Conservation (phyloP, 2,329 filamentous ascomycete genomes). For the Penicillium capsulatum region DNA sequence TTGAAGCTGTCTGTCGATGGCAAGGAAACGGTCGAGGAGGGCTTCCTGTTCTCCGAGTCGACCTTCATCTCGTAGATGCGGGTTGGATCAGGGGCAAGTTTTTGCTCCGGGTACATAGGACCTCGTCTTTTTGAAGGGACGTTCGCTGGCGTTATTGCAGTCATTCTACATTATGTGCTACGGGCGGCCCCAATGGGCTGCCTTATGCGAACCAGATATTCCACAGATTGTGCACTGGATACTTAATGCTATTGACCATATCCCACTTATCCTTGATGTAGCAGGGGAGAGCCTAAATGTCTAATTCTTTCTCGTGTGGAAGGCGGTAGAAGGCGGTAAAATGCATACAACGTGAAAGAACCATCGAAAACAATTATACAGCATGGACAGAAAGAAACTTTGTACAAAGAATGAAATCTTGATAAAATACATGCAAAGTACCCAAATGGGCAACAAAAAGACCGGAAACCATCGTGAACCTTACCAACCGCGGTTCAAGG, state of each 20-base stretch:
- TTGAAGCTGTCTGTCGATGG: slow-evolving; percentile 84
- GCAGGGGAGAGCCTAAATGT: too few relatives aligned
- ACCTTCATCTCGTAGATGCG: slow-evolving; percentile 73
- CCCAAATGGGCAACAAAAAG: slow-evolving; percentile 4
- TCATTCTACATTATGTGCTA: slow-evolving; percentile 29
- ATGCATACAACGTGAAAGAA: too few relatives aligned
- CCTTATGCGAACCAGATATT: slow-evolving; percentile 19
- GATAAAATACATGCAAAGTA: slow-evolving; percentile 11
- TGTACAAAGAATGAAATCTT: slow-evolving; percentile 11
- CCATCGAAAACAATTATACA: too few relatives aligned
- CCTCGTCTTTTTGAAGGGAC: slow-evolving; percentile 17
- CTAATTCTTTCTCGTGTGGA: too few relatives aligned
- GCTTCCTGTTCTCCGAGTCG: slow-evolving; percentile 77
- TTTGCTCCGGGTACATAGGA: slow-evolving; percentile 28
- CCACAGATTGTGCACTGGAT: slow-evolving; percentile 27
- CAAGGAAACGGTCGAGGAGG: slow-evolving; percentile 71
- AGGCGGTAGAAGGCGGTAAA: too few relatives aligned
- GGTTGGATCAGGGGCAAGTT: slow-evolving; percentile 3
- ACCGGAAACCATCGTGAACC: not conserved
- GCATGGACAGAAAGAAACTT: not conserved
- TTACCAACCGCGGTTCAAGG: slow-evolving; percentile 5
- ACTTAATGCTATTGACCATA: slow-evolving; percentile 29
- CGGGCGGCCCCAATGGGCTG: slow-evolving; percentile 18
- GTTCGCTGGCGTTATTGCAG: slow-evolving; percentile 30
- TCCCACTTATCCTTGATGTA: not conserved